Base-by-base conservation (phyloP, 495 filamentous ascomycete species). In the Penicillium simplicissimum region DNA sequence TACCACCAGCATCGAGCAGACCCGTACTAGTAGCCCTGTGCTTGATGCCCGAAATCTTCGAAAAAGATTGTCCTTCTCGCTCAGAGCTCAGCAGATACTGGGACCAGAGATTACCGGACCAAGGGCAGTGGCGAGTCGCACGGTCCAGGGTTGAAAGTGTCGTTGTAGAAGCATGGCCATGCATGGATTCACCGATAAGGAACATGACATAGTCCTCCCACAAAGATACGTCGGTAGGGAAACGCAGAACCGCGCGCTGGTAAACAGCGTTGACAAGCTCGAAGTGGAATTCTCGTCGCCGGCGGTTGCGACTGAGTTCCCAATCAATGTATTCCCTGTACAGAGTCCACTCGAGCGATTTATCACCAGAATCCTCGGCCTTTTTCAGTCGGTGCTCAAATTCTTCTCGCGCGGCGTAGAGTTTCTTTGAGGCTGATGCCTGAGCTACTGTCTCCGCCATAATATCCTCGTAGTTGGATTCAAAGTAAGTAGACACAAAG, bases 61-160 rank as follows among this genome's bases (percentile, higher is more conserved):
- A 73, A 65, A 93, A 96, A 3, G 86, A 78, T 65, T 86, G 82
- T 15, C 85, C 83, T 55, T 89, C 88, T 35, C 86, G 84, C 76
- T 97, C 95, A 11, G 90, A 87, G 19, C 85, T 88, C 52, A 97
- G 74, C 17, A 98, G 86, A 60, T 92, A 92, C 62, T 92, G 87
- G 4, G 93, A 89, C 95, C 95, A 98, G 10, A 98, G 79, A 21
- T 85, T 82, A 21, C 95, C 93, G 15, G 91, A 96, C 90, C 92
- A 96, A 2, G 95, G 94, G 60, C 93, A 93, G 72, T 97, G 93
- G 15, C 87, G 83, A 2, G 90, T 93, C 15, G 90, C 92, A 54
- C 91, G 83, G 64, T 93, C 87, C 2, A 92, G 71, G 6, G 90
- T 76, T 77, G 83, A 57, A 68, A 80, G 70, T 57, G 77, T 67